These are phyloP conservation scores for Euphorbia neoarborescens DNA, from an alignment of 441 rosid genomes.

Conservation along the genomic window DNA sequence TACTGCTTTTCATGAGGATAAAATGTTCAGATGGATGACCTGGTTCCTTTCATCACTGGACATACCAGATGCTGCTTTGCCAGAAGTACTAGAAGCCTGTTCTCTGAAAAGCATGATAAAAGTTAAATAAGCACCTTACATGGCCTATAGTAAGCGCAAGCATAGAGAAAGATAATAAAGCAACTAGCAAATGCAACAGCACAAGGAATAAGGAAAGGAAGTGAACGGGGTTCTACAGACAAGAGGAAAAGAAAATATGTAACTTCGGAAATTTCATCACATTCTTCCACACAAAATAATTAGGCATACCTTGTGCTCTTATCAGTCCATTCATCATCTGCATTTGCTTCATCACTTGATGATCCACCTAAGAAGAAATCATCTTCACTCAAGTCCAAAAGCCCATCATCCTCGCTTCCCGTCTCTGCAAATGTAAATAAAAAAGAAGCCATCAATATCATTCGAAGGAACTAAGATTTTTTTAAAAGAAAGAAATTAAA, in stretches of 20 bases:
- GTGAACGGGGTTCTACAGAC: not conserved
- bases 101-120: conserved; percentile 43
- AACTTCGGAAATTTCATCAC: not conserved
- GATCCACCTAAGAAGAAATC: conserved; percentile 73
- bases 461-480: not conserved
- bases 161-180: not conserved
- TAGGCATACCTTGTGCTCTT: conserved; percentile 63
- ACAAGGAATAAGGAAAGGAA: not conserved
- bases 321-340: conserved; percentile 95
- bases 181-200: not conserved
- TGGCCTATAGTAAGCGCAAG: not conserved
- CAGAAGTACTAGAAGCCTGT: conserved; percentile 86
- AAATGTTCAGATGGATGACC: conserved; percentile 36
- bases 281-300: not conserved
- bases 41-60: conserved; percentile 87
- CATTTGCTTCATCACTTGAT: conserved; percentile 91
- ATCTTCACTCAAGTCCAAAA: conserved; percentile 80
- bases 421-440: conserved; percentile 46
- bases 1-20: not conserved
- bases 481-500: not conserved
- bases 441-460: conserved; percentile 6
- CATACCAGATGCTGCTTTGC: conserved; percentile 80
- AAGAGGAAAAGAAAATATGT: not conserved
- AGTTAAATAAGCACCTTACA: conserved; percentile 9
- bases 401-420: conserved; percentile 91